Evolutionary conservation across 306 rosid species (phyloP).

Genomic region (Malus sylvestris): DNA sequence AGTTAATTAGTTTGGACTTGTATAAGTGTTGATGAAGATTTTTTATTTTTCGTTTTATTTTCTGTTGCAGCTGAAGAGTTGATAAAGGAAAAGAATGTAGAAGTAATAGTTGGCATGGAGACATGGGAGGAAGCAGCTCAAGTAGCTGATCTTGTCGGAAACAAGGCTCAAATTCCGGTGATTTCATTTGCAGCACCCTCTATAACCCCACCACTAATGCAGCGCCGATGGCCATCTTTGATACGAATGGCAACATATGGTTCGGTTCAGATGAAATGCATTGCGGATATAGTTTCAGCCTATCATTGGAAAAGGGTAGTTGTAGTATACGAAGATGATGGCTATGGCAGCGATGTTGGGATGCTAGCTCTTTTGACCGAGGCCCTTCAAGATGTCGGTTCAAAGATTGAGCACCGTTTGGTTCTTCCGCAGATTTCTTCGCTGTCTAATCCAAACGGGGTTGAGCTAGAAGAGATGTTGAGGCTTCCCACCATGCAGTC

Average conservation of each 20-base stretch:
- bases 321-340: conserved; percentile 40
- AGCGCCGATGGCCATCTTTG: conserved; percentile 48
- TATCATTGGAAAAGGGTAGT: conserved; percentile 34
- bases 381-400: conserved; percentile 32
- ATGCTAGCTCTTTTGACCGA: conserved; percentile 29
- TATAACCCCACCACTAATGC: conserved; percentile 21
- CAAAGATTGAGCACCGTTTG: conserved; percentile 53
- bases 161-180: conserved; percentile 31
- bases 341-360: conserved; percentile 35
- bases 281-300: conserved; percentile 29
- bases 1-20: too few species aligned
- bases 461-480: too few species aligned
- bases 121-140: conserved; percentile 52
- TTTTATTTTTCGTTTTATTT: too few species aligned
- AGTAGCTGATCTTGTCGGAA: conserved; percentile 42
- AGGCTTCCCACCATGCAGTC: too few species aligned
- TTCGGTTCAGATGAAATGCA: conserved; percentile 35
- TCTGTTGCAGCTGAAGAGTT: too few species aligned
- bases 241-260: conserved; percentile 36
- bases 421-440: too few species aligned
- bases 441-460: too few species aligned
- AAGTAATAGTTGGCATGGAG: conserved; percentile 41
- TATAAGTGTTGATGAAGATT: too few species aligned
- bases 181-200: conserved; percentile 46
- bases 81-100: conserved; percentile 25